phyloP scores from a whole-genome alignment of 768 basidiomycete genomes.

The Mycena belliarum region DNA sequence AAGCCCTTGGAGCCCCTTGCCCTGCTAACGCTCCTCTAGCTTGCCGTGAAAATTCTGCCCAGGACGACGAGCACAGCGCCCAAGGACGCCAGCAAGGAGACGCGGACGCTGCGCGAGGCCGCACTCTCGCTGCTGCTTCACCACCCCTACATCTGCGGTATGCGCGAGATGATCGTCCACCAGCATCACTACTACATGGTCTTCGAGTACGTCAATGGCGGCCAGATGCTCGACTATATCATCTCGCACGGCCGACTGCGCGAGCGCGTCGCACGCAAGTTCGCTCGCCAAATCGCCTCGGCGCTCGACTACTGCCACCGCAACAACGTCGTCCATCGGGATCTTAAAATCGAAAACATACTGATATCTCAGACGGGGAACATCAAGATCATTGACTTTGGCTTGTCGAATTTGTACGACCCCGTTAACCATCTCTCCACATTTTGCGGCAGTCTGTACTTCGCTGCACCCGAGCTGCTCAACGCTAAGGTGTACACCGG shows the following conservation, averaged over 20 bases:
- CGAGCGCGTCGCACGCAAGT: conserved; percentile 95
- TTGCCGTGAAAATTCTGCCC: conserved; percentile 98
- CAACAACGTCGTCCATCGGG: conserved; percentile 96
- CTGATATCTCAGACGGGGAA: conserved; percentile 98
- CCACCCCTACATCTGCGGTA: conserved; percentile 98
- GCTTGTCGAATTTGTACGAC: conserved; percentile 93
- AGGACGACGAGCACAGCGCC: conserved; percentile 53
- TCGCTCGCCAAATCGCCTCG: conserved; percentile 94
- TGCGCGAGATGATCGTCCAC: conserved; percentile 98
- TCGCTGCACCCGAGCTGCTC: conserved; percentile 95
- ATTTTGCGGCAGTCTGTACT: conserved; percentile 97
- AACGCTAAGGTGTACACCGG: conserved; percentile 97
- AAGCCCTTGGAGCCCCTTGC: conserved; percentile 16
- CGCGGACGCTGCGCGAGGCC: conserved; percentile 93
- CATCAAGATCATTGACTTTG: conserved; percentile 99
- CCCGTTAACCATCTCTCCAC: conserved; percentile 82
- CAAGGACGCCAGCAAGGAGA: conserved; percentile 94
- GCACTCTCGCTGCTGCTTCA: conserved; percentile 93
- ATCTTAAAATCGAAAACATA: conserved; percentile 99
- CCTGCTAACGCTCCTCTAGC: conserved; percentile 43
- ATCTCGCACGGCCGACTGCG: conserved; percentile 95
- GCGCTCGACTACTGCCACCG: conserved; percentile 96
- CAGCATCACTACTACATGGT: conserved; percentile 99
- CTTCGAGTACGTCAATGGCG: conserved; percentile 97
- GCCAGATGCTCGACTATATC: conserved; percentile 99